Base-by-base conservation (phyloP, 1,139 yeast species). In the Candida frijolesensis region DNA sequence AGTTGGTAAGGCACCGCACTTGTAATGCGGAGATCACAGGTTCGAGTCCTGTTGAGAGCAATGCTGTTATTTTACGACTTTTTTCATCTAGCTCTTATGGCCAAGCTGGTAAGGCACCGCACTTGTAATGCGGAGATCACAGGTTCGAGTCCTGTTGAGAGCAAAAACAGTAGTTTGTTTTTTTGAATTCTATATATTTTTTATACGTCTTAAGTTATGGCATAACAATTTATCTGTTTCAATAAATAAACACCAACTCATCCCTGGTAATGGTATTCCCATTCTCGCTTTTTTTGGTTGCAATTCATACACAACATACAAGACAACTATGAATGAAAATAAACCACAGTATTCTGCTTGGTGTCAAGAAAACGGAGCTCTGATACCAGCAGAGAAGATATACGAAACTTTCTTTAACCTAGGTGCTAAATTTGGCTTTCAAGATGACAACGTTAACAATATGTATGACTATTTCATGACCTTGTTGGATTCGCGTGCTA, bases 101-200 rank as follows among this genome's bases (percentile, higher is more conserved):
- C 89, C 89, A 84, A 85, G 89, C 29, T 83, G 89, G 89, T 84
- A 84, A 84, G 89, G 89, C 89, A 86, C 87, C 83, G 83, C 89
- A 84, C 90, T 85, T 84, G 89, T 84, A 85, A 84, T 84, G 89
- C 83, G 83, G 87, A 84, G 89, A 84, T 84, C 89, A 84, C 82
- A 88, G 84, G 89, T 84, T 84, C 89, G 85, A 84, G 74, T 83
- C 88, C 83, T 87, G 83, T 81, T 82, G 84, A 80, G 81, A 85
- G 87, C 87, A 83, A 57, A 60, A 25, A 58, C 55, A 7, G 14
- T 11, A 39, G 16, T 9, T 49, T 43, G 16, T 9, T 49, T 32
- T 44, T 46, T 32, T 14, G 12, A n/a, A 19, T 35, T 16, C 22
- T 19, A 19, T 19, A 19, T 19, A 19, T 19, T 19, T 19, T 19